These are phyloP conservation scores for Trichoderma hamatum DNA, from an alignment of 2,329 filamentous ascomycete species.

Conservation along the genomic window DNA sequence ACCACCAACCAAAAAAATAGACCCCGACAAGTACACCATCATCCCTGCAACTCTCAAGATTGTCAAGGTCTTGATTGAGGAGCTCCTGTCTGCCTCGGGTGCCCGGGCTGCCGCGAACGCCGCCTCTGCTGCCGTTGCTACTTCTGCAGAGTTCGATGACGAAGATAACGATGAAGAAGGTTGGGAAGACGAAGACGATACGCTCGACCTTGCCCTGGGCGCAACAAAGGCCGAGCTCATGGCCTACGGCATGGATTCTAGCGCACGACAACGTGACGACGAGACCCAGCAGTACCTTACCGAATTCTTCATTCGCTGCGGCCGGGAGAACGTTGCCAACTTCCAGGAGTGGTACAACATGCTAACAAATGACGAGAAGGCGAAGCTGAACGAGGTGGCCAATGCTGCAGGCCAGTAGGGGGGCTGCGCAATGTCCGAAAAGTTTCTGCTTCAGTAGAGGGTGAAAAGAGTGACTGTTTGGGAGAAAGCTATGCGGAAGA, in stretches of 20 bases:
- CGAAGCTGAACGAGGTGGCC: conserved; percentile 58
- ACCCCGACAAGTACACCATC: conserved; percentile 87
- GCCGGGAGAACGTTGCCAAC: conserved; percentile 57
- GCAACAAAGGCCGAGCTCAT: conserved; percentile 76
- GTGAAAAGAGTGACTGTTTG: neutral
- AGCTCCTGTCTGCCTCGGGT: conserved; percentile 80
- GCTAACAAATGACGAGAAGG: conserved; percentile 59
- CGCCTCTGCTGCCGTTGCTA: conserved; percentile 64
- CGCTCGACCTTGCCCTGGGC: conserved; percentile 74
- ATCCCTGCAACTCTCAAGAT: conserved; percentile 92
- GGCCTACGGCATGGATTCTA: conserved; percentile 67
- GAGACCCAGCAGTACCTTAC: conserved; percentile 85
- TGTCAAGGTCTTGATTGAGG: conserved; percentile 91
- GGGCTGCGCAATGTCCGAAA: neutral
- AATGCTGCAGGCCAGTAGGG: conserved; percentile 39
- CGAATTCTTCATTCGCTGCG: conserved; percentile 73
- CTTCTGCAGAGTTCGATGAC: conserved; percentile 56
- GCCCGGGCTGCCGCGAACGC: conserved; percentile 61
- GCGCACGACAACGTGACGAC: conserved; percentile 74
- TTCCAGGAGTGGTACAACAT: conserved; percentile 61
- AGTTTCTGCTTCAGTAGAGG: neutral
- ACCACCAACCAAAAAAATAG: conserved; percentile 44
- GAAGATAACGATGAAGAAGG: conserved; percentile 77
- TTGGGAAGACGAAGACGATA: conserved; percentile 85
- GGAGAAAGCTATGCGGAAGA: neutral